Base-by-base conservation (phyloP, 495 filamentous ascomycete genomes). In the Trichodelitschia bisporula region DNA sequence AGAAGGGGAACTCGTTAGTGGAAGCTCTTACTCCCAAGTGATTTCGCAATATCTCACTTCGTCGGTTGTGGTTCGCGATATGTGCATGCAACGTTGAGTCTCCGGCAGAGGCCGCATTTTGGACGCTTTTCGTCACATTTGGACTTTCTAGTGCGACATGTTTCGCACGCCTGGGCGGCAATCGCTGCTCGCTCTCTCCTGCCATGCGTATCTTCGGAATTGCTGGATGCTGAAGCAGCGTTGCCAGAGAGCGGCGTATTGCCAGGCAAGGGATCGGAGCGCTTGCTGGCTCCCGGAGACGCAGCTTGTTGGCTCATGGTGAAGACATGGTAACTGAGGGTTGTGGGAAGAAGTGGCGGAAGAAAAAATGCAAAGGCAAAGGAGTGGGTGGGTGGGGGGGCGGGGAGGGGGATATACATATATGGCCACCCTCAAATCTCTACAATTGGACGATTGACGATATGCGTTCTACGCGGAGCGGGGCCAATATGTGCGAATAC, bases 61-160 rank as follows among this genome's bases (percentile, higher is more conserved):
- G 65, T 70, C 31, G 64, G 64, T 42, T 64, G 57, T 16, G 63
- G 61, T 40, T 69, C 64, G 36, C 64, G 46, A 39, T 69, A 70
- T 38, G 52, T 51, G 51, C 65, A 70, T 27, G 66, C 61, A 26
- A 65, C 51, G 36, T 56, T 48, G 46, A 59, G 46, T 51, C 46
- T 36, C 19, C 31, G 25, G 32, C 46, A 49, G 2, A 47, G 34
- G 2, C 41, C 42, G 30, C 46, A 49, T 28, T 49, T 47, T 9
- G 46, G 46, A 14, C 44, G 29, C 23, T 31, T 23, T 28, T 49
- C 46, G 30, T 49, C 46, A 32, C 46, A 49, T 23, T 45, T 47
- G 10, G 44, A 45, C 33, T 49, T 49, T 31, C 46, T 38, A 10
- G 19, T 30, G 4, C 46, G 41, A 28, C 46, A 49, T n/a, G 44